These are phyloP conservation scores for Chytriomyces sp. DNA, from an alignment of 192 early-diverging fungal genomes.

Conservation along the genomic window DNA sequence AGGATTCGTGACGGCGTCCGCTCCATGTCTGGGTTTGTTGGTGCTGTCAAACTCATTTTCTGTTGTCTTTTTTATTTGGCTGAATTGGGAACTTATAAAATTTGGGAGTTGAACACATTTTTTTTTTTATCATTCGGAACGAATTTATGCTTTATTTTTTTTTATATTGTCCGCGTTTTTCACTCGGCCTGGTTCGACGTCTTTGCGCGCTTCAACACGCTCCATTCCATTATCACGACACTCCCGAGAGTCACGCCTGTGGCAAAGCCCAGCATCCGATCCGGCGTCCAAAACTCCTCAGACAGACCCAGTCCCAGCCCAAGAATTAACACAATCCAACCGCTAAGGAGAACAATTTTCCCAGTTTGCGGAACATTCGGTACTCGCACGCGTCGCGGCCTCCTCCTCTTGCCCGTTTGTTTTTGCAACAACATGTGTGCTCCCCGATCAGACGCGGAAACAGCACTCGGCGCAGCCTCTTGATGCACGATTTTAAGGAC, in stretches of 20 bases:
- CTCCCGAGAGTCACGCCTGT: not conserved
- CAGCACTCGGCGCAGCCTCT: not conserved
- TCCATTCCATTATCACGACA: conserved; percentile 19
- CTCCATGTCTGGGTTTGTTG: no score
- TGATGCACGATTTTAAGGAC: not conserved
- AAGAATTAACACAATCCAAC: not conserved
- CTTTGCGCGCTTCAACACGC: conserved; percentile 1
- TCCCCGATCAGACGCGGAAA: no score
- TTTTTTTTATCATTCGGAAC: no score
- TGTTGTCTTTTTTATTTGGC: no score
- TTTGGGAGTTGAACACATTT: no score
- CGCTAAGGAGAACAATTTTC: not conserved
- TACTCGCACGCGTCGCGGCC: not conserved
- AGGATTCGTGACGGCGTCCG: not conserved
- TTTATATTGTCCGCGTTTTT: no score
- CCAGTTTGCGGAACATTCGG: not conserved
- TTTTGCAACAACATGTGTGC: not conserved
- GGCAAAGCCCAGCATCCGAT: not conserved
- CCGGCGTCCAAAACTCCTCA: not conserved
- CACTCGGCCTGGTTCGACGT: not conserved
- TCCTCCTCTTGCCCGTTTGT: not conserved
- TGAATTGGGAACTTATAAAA: no score
- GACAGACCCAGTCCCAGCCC: not conserved
- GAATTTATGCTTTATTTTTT: no score
- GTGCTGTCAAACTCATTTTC: no score